phyloP scores from a whole-genome alignment of 202 grass and related monocot species.

The Panicum virgatum region DNA sequence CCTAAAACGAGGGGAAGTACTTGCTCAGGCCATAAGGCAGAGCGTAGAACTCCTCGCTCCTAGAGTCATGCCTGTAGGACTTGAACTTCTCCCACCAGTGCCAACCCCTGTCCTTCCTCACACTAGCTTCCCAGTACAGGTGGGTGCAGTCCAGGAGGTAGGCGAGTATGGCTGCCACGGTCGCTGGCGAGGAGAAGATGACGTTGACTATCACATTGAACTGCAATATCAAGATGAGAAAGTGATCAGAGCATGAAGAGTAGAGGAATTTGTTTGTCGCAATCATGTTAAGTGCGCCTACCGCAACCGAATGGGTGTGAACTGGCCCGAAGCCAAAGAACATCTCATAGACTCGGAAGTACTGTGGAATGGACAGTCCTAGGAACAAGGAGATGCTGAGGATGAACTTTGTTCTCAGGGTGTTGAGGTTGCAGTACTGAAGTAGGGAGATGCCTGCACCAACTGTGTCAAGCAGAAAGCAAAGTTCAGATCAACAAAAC shows the following conservation, averaged over 20 bases:
- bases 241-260: neutral
- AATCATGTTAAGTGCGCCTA: slow-evolving; percentile 22
- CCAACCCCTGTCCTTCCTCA: slow-evolving; percentile 77
- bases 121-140: slow-evolving; percentile 50
- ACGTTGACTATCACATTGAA: slow-evolving; percentile 93
- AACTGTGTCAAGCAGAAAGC: slow-evolving; percentile 51
- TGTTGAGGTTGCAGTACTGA: slow-evolving; percentile 95
- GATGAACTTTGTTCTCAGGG: slow-evolving; percentile 88
- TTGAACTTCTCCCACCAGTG: slow-evolving; percentile 88
- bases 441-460: slow-evolving; percentile 82
- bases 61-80: slow-evolving; percentile 53
- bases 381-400: slow-evolving; percentile 75
- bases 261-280: neutral
- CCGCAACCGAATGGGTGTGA: slow-evolving; percentile 62
- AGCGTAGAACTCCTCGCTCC: slow-evolving; percentile 88
- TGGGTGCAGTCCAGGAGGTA: slow-evolving; percentile 82
- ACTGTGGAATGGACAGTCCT: slow-evolving; percentile 90
- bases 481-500: neutral
- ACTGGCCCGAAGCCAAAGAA: slow-evolving; percentile 74
- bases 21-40: slow-evolving; percentile 84
- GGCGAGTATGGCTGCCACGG: slow-evolving; percentile 81
- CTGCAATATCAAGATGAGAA: slow-evolving; percentile 49
- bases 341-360: slow-evolving; percentile 69
- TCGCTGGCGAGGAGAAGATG: slow-evolving; percentile 88
- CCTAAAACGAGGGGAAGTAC: slow-evolving; percentile 90